These are phyloP conservation scores for Aurinia saxatilis DNA, from an alignment of 345 rosid genomes.

Conservation along the genomic window DNA sequence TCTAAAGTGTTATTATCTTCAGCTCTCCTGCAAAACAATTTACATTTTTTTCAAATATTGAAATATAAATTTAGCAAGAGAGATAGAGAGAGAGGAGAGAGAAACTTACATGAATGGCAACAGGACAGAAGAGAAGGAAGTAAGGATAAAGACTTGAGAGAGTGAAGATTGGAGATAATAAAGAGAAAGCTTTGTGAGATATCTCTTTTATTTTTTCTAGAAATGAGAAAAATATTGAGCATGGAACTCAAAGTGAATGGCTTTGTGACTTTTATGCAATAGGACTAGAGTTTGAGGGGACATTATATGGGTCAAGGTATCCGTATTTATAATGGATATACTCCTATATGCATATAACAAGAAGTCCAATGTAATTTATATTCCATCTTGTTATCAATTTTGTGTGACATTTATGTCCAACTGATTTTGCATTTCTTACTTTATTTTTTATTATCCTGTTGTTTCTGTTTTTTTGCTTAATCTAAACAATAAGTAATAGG, in stretches of 20 bases:
- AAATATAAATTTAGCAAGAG: neutral
- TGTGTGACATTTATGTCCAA: neutral
- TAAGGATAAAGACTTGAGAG: slow-evolving; percentile 41
- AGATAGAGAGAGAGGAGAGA: slow-evolving; percentile 16
- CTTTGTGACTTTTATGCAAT: slow-evolving; percentile 13
- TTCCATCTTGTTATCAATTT: neutral
- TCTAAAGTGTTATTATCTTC: slow-evolving; percentile 54
- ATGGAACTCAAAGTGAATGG: slow-evolving; percentile 13
- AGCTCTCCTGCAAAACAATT: slow-evolving; percentile 52
- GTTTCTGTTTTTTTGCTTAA: neutral
- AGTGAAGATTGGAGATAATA: slow-evolving; percentile 37
- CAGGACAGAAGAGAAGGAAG: slow-evolving; percentile 24
- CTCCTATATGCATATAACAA: neutral
- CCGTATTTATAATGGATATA: neutral
- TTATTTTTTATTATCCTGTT: neutral
- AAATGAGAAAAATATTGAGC: slow-evolving; percentile 11
- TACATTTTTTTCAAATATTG: neutral
- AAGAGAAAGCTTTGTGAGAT: slow-evolving; percentile 51
- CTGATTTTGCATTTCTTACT: neutral
- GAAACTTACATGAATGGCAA: slow-evolving; percentile 65
- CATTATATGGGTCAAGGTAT: slow-evolving; percentile 13
- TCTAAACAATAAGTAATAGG: neutral
- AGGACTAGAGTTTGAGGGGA: slow-evolving; percentile 10
- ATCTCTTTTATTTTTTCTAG: slow-evolving; percentile 16
- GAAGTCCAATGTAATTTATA: neutral